These are phyloP conservation scores for Coniochaeta sp. DNA, from an alignment of 2,329 filamentous ascomycete genomes.

Conservation along the genomic window DNA sequence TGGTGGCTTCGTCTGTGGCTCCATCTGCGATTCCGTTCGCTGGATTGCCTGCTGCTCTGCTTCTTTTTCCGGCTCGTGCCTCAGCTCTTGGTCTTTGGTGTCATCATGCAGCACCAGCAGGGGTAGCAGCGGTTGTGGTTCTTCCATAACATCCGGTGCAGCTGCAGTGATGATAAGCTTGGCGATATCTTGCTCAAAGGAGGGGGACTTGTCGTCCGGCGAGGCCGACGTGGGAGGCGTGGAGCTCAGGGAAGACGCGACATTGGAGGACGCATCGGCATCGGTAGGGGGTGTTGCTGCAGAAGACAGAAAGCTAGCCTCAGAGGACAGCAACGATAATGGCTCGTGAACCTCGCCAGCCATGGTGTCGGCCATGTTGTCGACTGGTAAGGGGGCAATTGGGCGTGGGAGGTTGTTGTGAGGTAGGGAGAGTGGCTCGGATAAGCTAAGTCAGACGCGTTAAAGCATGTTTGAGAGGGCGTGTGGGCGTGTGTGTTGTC, in stretches of 20 bases:
- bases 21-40: too few relatives aligned
- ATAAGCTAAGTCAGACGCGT: neutral
- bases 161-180: conserved; percentile 13
- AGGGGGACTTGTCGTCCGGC: conserved; percentile 22
- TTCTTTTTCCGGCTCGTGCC: too few relatives aligned
- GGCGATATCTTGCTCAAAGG: conserved; percentile 16
- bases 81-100: neutral
- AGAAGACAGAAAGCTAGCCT: conserved; percentile 17
- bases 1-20: neutral
- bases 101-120: neutral
- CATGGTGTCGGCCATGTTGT: conserved; percentile 10
- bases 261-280: conserved; percentile 19
- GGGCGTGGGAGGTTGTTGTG: neutral
- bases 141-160: conserved; percentile 7
- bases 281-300: conserved; percentile 20
- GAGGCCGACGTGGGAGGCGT: conserved; percentile 24
- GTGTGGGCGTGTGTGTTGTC: neutral
- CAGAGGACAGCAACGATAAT: conserved; percentile 10
- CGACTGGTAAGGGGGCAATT: neutral
- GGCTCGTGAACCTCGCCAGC: conserved; percentile 10
- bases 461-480: neutral
- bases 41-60: neutral
- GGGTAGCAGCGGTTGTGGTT: neutral
- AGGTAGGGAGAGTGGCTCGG: neutral
- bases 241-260: conserved; percentile 20